Conservation (phyloP, 1,139 yeast species). For the Sugiyamaella neomexicana region DNA sequence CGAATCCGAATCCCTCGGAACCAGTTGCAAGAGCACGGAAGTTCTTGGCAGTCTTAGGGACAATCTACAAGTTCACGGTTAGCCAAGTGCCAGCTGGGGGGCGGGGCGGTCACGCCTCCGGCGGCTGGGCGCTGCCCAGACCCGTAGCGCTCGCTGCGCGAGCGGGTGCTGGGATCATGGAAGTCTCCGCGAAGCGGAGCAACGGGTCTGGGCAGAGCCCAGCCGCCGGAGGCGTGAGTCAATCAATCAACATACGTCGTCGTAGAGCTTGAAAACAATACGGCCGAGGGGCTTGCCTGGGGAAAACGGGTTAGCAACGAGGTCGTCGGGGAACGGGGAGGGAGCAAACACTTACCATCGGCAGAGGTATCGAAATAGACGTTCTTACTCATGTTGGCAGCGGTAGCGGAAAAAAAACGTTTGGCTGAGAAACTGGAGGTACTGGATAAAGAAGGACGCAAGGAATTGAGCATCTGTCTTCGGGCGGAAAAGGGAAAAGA, state of each 20-base stretch:
- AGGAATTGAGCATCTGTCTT: slow-evolving; percentile 20
- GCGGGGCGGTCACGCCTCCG: not conserved
- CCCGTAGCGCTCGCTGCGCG: slow-evolving; percentile 10
- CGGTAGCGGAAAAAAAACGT: slow-evolving; percentile 26
- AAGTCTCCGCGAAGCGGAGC: slow-evolving; percentile 8
- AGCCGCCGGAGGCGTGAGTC: slow-evolving; percentile 5
- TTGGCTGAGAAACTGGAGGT: slow-evolving; percentile 13
- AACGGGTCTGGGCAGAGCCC: slow-evolving; percentile 7
- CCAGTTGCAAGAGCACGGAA: slow-evolving; percentile 97
- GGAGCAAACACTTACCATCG: slow-evolving; percentile 47
- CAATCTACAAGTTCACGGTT: slow-evolving; percentile 43
- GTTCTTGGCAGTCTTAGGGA: slow-evolving; percentile 97
- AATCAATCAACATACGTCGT: slow-evolving; percentile 52
- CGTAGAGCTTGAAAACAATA: slow-evolving; percentile 79
- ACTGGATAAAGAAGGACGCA: slow-evolving; percentile 17
- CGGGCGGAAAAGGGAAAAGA: slow-evolving; percentile 1
- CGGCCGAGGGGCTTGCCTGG: slow-evolving; percentile 61
- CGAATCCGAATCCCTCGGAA: slow-evolving; percentile 96
- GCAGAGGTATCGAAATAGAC: slow-evolving; percentile 80
- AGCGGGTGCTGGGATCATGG: not conserved
- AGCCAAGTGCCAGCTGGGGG: slow-evolving; percentile 1
- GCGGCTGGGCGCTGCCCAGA: not conserved
- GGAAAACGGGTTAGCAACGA: slow-evolving; percentile 16
- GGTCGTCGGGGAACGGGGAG: not conserved
- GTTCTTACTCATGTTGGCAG: slow-evolving; percentile 43